phyloP scores from a whole-genome alignment of 306 rosid genomes.

The Leucaena leucocephala region DNA sequence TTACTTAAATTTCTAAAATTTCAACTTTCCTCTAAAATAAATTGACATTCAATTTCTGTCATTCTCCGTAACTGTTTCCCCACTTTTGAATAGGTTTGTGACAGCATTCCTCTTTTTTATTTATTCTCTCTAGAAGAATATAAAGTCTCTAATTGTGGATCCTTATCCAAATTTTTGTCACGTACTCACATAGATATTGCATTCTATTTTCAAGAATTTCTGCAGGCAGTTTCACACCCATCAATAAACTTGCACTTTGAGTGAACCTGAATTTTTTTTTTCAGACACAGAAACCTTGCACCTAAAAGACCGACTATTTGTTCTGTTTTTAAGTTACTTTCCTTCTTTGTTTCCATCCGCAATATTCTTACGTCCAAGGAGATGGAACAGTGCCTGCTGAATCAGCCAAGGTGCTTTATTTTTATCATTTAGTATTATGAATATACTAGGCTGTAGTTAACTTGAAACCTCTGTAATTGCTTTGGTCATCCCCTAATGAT shows the following conservation, averaged over 20 bases:
- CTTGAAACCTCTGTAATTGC: slow-evolving; percentile 22
- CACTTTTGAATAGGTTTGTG: background rate
- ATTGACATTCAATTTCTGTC: background rate
- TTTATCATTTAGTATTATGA: background rate
- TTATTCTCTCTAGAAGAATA: background rate
- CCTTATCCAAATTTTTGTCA: background rate
- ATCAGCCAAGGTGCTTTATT: slow-evolving; percentile 75
- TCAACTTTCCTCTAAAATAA: background rate
- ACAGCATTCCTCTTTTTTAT: background rate
- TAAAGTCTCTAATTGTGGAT: background rate
- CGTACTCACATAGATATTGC: background rate
- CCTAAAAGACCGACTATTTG: background rate
- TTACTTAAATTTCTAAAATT: background rate
- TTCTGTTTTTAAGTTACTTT: background rate
- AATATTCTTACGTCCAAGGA: slow-evolving; percentile 79
- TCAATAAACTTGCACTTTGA: background rate
- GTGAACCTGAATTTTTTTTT: background rate
- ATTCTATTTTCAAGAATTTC: background rate
- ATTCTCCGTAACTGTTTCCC: background rate
- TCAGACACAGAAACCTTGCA: background rate
- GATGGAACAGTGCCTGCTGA: slow-evolving; percentile 95
- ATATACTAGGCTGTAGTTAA: slow-evolving; percentile 8
- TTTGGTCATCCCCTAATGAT: slow-evolving; percentile 15
- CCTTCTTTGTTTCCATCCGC: slow-evolving; percentile 61
- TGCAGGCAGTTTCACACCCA: background rate